Conservation (phyloP, 306 rosid species). For the Carpinus viminea region DNA sequence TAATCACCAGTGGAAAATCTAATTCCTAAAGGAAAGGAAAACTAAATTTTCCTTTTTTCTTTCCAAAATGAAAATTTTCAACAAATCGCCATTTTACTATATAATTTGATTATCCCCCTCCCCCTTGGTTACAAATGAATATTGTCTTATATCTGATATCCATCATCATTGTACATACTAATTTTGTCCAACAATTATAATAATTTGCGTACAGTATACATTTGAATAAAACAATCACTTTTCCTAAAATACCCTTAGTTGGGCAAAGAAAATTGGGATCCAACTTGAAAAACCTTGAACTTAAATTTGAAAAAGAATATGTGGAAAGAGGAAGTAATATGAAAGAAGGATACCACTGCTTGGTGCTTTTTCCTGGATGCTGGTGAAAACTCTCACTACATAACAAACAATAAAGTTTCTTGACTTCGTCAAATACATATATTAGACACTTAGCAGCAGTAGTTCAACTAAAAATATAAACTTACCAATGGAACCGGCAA, state of each 20-base stretch:
- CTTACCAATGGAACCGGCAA: conserved; percentile 91
- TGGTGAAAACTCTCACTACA: conserved; percentile 93
- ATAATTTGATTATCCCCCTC: too few relatives aligned
- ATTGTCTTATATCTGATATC: neutral
- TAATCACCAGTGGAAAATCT: neutral
- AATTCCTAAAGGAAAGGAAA: neutral
- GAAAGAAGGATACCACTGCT: conserved; percentile 70
- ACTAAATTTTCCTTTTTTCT: neutral
- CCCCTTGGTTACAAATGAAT: neutral
- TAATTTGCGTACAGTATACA: neutral
- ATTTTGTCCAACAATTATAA: too few relatives aligned
- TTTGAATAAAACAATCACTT: neutral
- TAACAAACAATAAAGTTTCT: conserved; percentile 26
- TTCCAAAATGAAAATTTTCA: too few relatives aligned
- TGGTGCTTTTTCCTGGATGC: conserved; percentile 89
- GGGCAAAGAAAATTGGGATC: neutral
- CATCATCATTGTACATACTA: neutral
- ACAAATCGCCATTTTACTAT: too few relatives aligned
- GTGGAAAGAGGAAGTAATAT: conserved; percentile 17
- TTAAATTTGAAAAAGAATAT: neutral
- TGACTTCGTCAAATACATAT: neutral
- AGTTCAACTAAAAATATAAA: conserved; percentile 23
- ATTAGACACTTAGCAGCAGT: conserved; percentile 15
- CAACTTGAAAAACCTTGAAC: neutral
- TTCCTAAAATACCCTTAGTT: neutral